Conservation (phyloP, 2,329 filamentous ascomycete species). For the Pochonia chlamydosporia region DNA sequence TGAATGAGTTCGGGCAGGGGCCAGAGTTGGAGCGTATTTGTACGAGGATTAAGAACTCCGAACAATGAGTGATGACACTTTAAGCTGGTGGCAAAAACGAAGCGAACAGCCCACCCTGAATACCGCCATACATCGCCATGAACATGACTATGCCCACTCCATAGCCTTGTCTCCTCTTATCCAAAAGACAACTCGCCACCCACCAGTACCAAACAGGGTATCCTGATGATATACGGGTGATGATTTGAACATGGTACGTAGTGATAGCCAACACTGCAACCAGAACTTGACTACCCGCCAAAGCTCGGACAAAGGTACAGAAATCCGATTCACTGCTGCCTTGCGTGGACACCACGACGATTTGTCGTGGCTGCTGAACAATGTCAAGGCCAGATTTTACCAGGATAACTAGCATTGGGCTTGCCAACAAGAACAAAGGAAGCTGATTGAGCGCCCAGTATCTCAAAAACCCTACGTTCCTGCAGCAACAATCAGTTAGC, state of each 20-base stretch:
- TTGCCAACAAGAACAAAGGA: slow-evolving; percentile 79
- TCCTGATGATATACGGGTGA: slow-evolving; percentile 80
- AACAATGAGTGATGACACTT: not conserved
- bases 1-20: too few relatives aligned
- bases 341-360: not conserved
- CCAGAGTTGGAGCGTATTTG: too few relatives aligned
- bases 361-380: slow-evolving; percentile 16
- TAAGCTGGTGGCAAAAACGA: slow-evolving; percentile 88
- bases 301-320: slow-evolving; percentile 37
- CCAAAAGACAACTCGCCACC: slow-evolving; percentile 49
- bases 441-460: slow-evolving; percentile 89
- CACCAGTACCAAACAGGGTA: slow-evolving; percentile 89
- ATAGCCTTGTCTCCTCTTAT: slow-evolving; percentile 24
- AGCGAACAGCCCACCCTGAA: slow-evolving; percentile 81
- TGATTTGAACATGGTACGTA: slow-evolving; percentile 89
- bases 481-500: slow-evolving; percentile 27
- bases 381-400: slow-evolving; percentile 50
- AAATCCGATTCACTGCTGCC: slow-evolving; percentile 5
- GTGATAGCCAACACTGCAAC: slow-evolving; percentile 68
- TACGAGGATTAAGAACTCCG: too few relatives aligned
- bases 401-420: slow-evolving; percentile 65
- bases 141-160: slow-evolving; percentile 48
- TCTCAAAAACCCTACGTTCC: slow-evolving; percentile 79
- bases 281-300: slow-evolving; percentile 68
- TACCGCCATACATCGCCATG: slow-evolving; percentile 74